Conservation (phyloP, 2,329 filamentous ascomycete genomes). For the Trichophyton schoenleinii region DNA sequence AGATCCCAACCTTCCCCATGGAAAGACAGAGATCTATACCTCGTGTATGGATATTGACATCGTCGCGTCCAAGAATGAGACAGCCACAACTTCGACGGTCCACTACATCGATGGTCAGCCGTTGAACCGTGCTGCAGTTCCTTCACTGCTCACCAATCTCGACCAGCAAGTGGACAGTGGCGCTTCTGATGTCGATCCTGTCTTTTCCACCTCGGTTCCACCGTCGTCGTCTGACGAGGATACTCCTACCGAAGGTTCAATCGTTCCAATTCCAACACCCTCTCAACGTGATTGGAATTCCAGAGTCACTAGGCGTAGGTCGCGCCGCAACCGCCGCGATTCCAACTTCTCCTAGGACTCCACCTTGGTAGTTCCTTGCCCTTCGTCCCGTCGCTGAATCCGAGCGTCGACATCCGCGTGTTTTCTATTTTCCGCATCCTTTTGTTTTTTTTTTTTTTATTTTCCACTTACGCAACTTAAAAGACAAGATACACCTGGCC, state of each 20-base stretch:
- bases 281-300: too few relatives aligned
- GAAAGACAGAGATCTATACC: constrained; percentile 37
- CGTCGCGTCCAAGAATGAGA: constrained; percentile 13
- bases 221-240: background rate
- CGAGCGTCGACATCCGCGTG: too few relatives aligned
- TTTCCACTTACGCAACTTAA: background rate
- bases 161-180: background rate
- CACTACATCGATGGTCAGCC: constrained; percentile 24
- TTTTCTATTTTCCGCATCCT: too few relatives aligned
- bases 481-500: background rate
- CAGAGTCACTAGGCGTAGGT: too few relatives aligned
- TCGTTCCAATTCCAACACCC: background rate
- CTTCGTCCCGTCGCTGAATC: too few relatives aligned
- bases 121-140: constrained; percentile 29
- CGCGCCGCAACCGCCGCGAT: background rate
- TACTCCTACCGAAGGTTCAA: background rate
- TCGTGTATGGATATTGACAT: constrained; percentile 39
- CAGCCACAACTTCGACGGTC: constrained; percentile 4
- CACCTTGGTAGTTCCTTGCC: too few relatives aligned
- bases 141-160: constrained; percentile 13
- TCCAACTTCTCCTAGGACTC: too few relatives aligned
- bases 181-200: background rate
- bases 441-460: background rate
- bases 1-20: constrained; percentile 26
- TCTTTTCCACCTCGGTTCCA: background rate